Conservation (phyloP, 139 green algal genomes). For the Micractinium conductrix region DNA sequence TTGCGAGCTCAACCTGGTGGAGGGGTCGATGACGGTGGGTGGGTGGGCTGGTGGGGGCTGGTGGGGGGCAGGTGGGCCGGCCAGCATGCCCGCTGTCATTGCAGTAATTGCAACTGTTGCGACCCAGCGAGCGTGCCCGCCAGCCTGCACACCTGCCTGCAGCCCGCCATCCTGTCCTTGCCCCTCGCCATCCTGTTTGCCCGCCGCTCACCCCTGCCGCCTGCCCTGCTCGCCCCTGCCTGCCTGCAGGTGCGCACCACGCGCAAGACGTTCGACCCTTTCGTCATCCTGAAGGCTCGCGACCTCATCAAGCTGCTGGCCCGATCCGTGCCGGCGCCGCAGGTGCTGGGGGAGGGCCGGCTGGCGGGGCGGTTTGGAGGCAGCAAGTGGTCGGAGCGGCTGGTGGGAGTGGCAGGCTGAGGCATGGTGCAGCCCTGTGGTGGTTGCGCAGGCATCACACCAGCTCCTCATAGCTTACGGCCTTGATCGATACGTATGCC, state of each 20-base stretch:
- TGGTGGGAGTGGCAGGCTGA: not conserved
- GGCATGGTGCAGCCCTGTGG: not conserved
- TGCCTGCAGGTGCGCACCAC: constrained; percentile 85
- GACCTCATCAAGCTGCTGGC: constrained; percentile 99
- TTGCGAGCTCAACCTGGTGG: constrained; percentile 97
- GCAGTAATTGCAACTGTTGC: too few species aligned
- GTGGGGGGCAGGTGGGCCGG: too few species aligned
- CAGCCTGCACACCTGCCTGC: too few species aligned
- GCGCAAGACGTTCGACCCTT: constrained; percentile 98
- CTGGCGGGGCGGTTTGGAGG: not conserved
- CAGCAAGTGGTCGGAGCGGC: not conserved
- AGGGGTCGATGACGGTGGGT: constrained; percentile 92
- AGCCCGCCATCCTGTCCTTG: too few species aligned
- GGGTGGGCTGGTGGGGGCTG: too few species aligned
- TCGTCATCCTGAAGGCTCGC: constrained; percentile 97
- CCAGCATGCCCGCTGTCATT: too few species aligned
- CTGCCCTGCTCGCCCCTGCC: not conserved
- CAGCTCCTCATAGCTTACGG: too few species aligned
- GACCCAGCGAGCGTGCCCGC: too few species aligned
- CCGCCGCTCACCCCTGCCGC: not conserved
- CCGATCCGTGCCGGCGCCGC: constrained; percentile 89
- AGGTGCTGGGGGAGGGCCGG: constrained; percentile 43
- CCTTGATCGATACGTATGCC: too few species aligned
- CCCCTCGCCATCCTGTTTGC: too few species aligned
- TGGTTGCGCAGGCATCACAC: not conserved